These are phyloP conservation scores for Paraphoma chrysanthemicola DNA, from an alignment of 2,329 filamentous ascomycete genomes.

Conservation along the genomic window DNA sequence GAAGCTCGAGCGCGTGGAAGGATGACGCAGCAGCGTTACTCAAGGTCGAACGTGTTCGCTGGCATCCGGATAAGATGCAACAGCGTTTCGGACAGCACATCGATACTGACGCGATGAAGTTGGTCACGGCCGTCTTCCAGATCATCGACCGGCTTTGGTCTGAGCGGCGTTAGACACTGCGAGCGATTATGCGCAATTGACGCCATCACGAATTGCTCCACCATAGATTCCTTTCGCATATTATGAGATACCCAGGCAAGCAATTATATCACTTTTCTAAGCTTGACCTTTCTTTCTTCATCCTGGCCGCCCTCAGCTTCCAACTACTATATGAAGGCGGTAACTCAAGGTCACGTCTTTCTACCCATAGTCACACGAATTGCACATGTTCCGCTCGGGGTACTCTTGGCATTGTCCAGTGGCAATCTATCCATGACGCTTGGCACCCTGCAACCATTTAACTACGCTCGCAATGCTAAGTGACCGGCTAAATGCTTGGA, in stretches of 20 bases:
- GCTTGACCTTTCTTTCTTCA: neutral
- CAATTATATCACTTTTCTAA: neutral
- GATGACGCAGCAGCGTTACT: slow-evolving; percentile 60
- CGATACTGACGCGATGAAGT: slow-evolving; percentile 73
- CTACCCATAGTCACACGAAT: neutral
- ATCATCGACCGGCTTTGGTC: slow-evolving; percentile 83
- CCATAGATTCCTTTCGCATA: neutral
- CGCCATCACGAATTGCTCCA: neutral
- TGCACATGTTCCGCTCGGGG: neutral
- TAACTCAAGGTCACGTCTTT: too few species aligned
- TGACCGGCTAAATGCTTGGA: slow-evolving; percentile 37
- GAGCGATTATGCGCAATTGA: neutral
- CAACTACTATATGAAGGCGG: neutral
- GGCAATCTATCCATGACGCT: slow-evolving; percentile 16
- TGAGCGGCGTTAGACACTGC: slow-evolving; percentile 49
- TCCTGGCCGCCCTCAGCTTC: neutral
- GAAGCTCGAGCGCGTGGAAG: slow-evolving; percentile 55
- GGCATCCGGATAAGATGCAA: slow-evolving; percentile 98
- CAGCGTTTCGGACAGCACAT: slow-evolving; percentile 79
- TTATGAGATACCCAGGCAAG: neutral
- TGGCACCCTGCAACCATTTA: neutral
- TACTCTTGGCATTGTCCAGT: neutral
- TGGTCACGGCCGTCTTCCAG: slow-evolving; percentile 91
- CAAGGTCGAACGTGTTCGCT: slow-evolving; percentile 86
- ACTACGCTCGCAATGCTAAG: slow-evolving; percentile 11